Conservation (phyloP, 2,329 filamentous ascomycete species). For the Microsporum audouinii region DNA sequence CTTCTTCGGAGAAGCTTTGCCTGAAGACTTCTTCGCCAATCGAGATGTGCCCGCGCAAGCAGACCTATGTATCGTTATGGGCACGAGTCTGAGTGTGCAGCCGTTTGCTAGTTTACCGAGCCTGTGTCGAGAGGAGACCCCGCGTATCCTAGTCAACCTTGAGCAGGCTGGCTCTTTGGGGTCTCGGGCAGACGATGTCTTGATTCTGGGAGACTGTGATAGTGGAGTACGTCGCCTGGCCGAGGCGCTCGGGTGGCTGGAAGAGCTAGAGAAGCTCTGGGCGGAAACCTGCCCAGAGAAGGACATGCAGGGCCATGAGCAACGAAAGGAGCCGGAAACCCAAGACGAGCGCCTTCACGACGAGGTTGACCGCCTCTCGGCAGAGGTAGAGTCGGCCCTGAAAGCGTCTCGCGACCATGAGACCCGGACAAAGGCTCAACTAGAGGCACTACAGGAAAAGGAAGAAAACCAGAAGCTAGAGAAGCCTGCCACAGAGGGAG, state of each 20-base stretch:
- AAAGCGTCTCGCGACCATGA: conserved; percentile 38
- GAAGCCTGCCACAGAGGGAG: neutral
- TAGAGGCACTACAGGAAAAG: conserved; percentile 15
- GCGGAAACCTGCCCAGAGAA: conserved; percentile 51
- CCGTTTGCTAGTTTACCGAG: conserved; percentile 76
- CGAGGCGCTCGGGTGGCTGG: conserved; percentile 67
- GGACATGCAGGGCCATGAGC: conserved; percentile 26
- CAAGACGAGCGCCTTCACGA: conserved; percentile 47
- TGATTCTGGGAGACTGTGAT: conserved; percentile 75
- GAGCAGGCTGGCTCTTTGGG: conserved; percentile 74
- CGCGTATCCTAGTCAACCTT: conserved; percentile 76
- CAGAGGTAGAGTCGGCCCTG: conserved; percentile 47
- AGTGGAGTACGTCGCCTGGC: conserved; percentile 67
- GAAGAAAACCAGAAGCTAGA: neutral
- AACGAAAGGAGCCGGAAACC: conserved; percentile 29
- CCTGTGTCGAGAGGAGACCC: conserved; percentile 49
- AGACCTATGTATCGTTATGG: conserved; percentile 74
- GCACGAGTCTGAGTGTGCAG: conserved; percentile 76
- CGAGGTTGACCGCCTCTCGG: conserved; percentile 48
- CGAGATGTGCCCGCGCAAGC: conserved; percentile 47
- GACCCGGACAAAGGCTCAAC: conserved; percentile 27
- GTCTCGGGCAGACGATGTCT: conserved; percentile 66
- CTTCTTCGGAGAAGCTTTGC: conserved; percentile 75
- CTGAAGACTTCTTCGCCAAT: conserved; percentile 52
- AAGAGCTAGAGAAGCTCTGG: conserved; percentile 73